phyloP scores from a whole-genome alignment of 2,329 filamentous ascomycete genomes.

The Scytalidium sp. region DNA sequence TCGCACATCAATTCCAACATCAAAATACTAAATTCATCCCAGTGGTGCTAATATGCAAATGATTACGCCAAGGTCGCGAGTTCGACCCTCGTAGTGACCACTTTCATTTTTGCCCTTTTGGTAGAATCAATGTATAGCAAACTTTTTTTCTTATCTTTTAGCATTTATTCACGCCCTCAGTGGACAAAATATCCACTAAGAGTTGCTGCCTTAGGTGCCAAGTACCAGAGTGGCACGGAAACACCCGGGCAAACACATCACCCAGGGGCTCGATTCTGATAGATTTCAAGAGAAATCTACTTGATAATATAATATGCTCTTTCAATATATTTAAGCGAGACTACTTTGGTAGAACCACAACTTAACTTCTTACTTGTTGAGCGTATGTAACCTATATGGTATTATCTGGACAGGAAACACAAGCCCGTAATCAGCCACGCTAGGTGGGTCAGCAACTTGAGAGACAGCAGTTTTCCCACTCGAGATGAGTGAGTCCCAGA shows the following conservation, averaged over 20 bases:
- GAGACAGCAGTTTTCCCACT: not conserved
- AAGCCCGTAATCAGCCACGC: not conserved
- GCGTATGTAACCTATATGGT: not conserved
- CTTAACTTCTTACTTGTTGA: no score
- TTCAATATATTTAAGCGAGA: no score
- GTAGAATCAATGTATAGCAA: slow-evolving; percentile 39
- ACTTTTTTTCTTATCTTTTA: no score
- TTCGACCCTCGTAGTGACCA: slow-evolving; percentile 13
- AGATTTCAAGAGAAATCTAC: no score
- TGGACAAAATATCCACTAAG: no score
- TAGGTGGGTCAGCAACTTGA: not conserved
- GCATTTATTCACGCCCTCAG: no score
- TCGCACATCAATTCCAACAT: not conserved
- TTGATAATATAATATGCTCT: no score
- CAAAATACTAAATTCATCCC: not conserved
- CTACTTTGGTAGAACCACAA: no score
- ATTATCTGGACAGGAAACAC: not conserved
- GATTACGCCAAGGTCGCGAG: slow-evolving; percentile 12
- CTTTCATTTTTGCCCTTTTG: slow-evolving; percentile 2
- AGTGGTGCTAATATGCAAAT: not conserved
- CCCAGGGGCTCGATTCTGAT: no score
- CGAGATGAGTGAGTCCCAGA: not conserved
- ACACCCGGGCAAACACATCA: no score
- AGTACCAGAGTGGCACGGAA: no score
- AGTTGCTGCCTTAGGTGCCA: no score